Evolutionary conservation across 2,329 filamentous ascomycete species (phyloP), one percentile per base, ranked within the genome.

Genomic region (Neonectria neomacrospora): DNA sequence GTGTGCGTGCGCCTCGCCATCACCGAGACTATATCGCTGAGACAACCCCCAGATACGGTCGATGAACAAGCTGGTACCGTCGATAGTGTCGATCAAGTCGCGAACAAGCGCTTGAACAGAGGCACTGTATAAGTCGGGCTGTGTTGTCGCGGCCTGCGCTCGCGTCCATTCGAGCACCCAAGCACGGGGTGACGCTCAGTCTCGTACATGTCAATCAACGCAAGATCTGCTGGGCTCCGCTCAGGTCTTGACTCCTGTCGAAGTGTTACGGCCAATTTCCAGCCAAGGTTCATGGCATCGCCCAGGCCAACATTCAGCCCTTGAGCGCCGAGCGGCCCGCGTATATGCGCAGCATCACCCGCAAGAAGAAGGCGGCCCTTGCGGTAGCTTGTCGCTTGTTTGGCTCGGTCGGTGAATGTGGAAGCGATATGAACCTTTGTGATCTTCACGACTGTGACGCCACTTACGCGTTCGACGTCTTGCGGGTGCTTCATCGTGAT

Each of bases 301-400:
- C 80, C 80, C 20, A 85, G 77, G 0, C 83, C 83, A 0, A 82
- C 82, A 61, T 85, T 85, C 77, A 85, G 80, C 2, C 84, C 83
- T 68, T 85, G 83, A 1, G 80, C 83, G 3, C 82, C 83, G 3
- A 81, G 78, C 3, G 81, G 80, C 34, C 77, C 80, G 64, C 84
- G 83, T 3, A 81, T 82, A 61, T 86, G 83, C 14, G 81, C 82
- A 10, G 83, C 82, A 58, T 86, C 84, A 12, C 83, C 83, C 5
- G 80, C 82, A 9, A 86, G 75, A 52, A 85, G 80, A 6, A 81
- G 74, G 10, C 81, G 77, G n/a, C 80, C 80, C 11, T 74, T 73
- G 20, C 76, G 75, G 64, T 80, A 82, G 3, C 60, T 68, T 2
- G 74, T 72, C 2, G 78, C 77, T 42, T 71, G 72, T 28, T 62